Evolutionary conservation across 768 basidiomycete genomes (phyloP), one percentile per base, ranked within the genome.

Genomic region (Lentinula sp.): DNA sequence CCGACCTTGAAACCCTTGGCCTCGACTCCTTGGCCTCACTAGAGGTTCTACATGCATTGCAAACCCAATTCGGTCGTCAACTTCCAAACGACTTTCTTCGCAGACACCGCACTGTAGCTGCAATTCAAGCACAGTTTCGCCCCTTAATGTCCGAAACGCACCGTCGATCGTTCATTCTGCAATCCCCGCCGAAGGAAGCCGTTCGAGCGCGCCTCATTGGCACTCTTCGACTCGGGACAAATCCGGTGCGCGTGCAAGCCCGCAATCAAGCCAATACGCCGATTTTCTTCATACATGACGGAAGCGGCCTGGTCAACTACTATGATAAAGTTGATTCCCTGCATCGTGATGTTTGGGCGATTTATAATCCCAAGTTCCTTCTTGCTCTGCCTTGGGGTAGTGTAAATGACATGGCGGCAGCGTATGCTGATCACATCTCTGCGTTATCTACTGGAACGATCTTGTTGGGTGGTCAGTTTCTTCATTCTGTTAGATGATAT

Each of bases 221-320:
- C 54, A 54, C 64, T 39, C 60, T 71, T 15, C 63, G 60, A 18
- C 68, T 73, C 3, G 71, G 75, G n/a, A 65, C 61, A 4, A 63
- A 67, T 6, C 73, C 77, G 0, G 62, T 75, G 15, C 64, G 68
- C 21, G 66, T 85, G 43, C 85, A 83, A 43, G 40, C 18, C 11
- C 6, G 5, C 15, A 43, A 16, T 28, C 4, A 15, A 10, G 31
- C 4, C 4, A 59, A 21, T 32, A 37, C 70, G 0, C 87, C 83
- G 1, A 75, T 91, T 3, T 80, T 88, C 60, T 77, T 91, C 23
- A 75, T 91, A 9, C 88, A 91, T 65, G 89, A 91, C 63, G 89
- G 89, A 5, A 87, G 85, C 63, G 89, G 89, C 0, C 69, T 87
- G 11, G 72, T 80, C 16, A 74, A 73, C 37, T 81, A 84, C 57